These are phyloP conservation scores for Garcia nutans DNA, from an alignment of 345 rosid genomes.

Conservation along the genomic window DNA sequence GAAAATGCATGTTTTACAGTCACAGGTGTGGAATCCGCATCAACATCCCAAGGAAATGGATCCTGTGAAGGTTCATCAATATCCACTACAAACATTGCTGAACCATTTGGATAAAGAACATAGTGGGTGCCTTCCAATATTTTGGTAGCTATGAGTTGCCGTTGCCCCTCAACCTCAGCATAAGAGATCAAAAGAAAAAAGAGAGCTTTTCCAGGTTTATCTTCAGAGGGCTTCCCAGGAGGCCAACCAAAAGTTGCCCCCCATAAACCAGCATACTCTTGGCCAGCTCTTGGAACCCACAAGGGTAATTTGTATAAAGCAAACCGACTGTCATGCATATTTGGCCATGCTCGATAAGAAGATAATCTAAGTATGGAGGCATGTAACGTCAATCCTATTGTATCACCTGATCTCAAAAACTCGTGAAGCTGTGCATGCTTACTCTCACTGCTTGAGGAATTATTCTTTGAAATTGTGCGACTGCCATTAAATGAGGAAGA, in stretches of 20 bases:
- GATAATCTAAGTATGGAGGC: slow-evolving; percentile 55
- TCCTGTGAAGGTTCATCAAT: slow-evolving; percentile 66
- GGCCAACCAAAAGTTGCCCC: slow-evolving; percentile 95
- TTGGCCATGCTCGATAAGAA: slow-evolving; percentile 84
- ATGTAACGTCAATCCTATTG: slow-evolving; percentile 52
- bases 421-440: slow-evolving; percentile 52
- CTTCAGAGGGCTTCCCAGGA: slow-evolving; percentile 61
- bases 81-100: slow-evolving; percentile 76
- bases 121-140: slow-evolving; percentile 87
- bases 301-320: slow-evolving; percentile 76
- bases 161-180: slow-evolving; percentile 54
- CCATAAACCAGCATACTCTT: slow-evolving; percentile 82
- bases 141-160: slow-evolving; percentile 69
- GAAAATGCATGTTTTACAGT: slow-evolving; percentile 45
- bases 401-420: slow-evolving; percentile 61
- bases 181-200: slow-evolving; percentile 77
- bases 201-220: slow-evolving; percentile 74
- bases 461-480: slow-evolving; percentile 32
- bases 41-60: slow-evolving; percentile 64
- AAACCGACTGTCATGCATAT: slow-evolving; percentile 68
- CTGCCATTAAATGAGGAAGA: slow-evolving; percentile 42
- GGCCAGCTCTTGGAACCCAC: slow-evolving; percentile 40
- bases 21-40: slow-evolving; percentile 52
- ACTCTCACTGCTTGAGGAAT: slow-evolving; percentile 55
- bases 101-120: slow-evolving; percentile 85